Percentiles rank a stretch among this genome's conserved stretches.
These are phyloP conservation scores for Xylaria telfairii DNA, from an alignment of 495 filamentous ascomycete species.

Conservation along the genomic window DNA sequence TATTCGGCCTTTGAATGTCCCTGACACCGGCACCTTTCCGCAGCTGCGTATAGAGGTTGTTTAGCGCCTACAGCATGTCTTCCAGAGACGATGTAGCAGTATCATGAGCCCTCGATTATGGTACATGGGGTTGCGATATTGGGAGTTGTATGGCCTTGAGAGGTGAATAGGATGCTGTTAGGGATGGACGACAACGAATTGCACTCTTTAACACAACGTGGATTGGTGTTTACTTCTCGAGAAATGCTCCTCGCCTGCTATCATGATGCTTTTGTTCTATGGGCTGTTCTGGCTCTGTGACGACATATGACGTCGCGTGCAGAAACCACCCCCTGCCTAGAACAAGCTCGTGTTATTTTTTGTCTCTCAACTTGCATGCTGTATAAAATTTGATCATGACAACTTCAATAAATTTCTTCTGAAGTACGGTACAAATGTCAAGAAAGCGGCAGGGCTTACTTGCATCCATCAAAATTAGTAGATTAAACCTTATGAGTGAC, in stretches of 20 bases:
- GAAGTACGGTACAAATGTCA: not conserved
- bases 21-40: slow-evolving; percentile 31
- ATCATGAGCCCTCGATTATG: slow-evolving; percentile 7
- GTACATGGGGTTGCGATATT: not conserved
- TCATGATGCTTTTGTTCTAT: not conserved
- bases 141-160: slow-evolving; percentile 10
- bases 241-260: not conserved
- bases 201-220: slow-evolving; percentile 24
- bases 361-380: not conserved
- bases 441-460: not conserved
- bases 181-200: slow-evolving; percentile 15
- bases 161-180: slow-evolving; percentile 10
- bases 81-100: slow-evolving; percentile 26
- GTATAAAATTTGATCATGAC: not conserved
- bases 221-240: slow-evolving; percentile 5
- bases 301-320: slow-evolving; percentile 22
- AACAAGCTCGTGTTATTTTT: not conserved
- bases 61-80: slow-evolving; percentile 34
- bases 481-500: not conserved
- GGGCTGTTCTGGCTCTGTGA: slow-evolving; percentile 2
- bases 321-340: not conserved
- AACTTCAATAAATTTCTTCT: too few relatives aligned
- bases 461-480: not conserved
- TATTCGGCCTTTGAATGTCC: slow-evolving; percentile 34
- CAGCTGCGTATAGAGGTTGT: slow-evolving; percentile 33